Percentiles rank a stretch among this genome's conserved stretches.
These are phyloP conservation scores for Withania somnifera DNA, from an alignment of 305 asterid species.

Conservation along the genomic window DNA sequence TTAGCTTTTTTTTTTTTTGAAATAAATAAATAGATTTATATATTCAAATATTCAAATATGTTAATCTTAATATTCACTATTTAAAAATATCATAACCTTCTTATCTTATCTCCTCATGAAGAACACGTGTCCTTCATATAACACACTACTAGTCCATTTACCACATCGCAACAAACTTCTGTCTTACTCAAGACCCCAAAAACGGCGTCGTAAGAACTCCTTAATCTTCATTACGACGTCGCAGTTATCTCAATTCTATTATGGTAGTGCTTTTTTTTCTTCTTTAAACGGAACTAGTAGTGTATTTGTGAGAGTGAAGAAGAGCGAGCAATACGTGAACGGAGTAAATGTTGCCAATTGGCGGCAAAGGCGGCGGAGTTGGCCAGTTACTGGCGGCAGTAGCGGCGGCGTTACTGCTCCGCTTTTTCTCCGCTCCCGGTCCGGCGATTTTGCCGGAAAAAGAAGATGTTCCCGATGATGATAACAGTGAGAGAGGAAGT, in stretches of 20 bases:
- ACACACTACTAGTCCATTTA: neutral
- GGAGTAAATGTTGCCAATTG: conserved; percentile 46
- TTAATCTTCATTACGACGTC: neutral
- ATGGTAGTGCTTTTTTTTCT: no score
- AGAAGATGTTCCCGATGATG: conserved; percentile 25
- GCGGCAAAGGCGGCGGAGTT: conserved; percentile 68
- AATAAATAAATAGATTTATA: no score
- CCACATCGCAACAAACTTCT: neutral
- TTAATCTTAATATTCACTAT: no score
- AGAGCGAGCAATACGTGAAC: no score
- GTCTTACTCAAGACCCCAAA: neutral
- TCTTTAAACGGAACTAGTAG: no score
- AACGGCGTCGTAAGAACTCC: neutral
- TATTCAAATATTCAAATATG: no score
- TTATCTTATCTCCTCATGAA: conserved; percentile 9
- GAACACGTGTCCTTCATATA: conserved; percentile 15
- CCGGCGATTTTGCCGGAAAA: conserved; percentile 42
- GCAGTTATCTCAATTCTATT: neutral
- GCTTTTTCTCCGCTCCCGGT: conserved; percentile 61
- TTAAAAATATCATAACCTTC: neutral
- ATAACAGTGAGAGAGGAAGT: neutral
- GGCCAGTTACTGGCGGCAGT: conserved; percentile 81
- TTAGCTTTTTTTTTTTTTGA: no score
- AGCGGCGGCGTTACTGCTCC: conserved; percentile 76
- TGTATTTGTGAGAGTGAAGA: no score